These are phyloP conservation scores for Saturnispora saitoi DNA, from an alignment of 805 yeast species.

Conservation along the genomic window DNA sequence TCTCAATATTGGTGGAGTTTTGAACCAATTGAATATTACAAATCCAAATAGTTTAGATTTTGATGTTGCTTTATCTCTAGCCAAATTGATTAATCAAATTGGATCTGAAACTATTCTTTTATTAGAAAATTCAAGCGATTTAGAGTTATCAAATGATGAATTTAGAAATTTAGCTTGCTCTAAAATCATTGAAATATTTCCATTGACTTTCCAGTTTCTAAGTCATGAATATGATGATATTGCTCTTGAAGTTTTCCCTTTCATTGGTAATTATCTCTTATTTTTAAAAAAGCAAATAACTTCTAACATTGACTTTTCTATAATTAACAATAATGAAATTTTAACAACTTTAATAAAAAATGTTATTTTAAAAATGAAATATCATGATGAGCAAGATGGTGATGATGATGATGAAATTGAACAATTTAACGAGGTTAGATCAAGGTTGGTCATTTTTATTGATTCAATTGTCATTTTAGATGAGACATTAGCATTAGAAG, in stretches of 20 bases:
- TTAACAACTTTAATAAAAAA: slow-evolving; percentile 58
- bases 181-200: slow-evolving; percentile 57
- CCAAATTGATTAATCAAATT: slow-evolving; percentile 64
- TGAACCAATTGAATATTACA: slow-evolving; percentile 31
- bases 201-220: slow-evolving; percentile 61
- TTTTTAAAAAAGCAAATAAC: slow-evolving; percentile 51
- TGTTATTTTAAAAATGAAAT: slow-evolving; percentile 69
- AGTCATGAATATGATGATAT: slow-evolving; percentile 85
- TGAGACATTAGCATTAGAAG: slow-evolving; percentile 29
- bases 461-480: slow-evolving; percentile 58
- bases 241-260: slow-evolving; percentile 72
- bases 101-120: slow-evolving; percentile 70
- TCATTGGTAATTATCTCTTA: slow-evolving; percentile 64
- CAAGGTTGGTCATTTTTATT: slow-evolving; percentile 67
- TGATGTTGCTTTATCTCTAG: slow-evolving; percentile 63
- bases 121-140: slow-evolving; percentile 40
- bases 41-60: slow-evolving; percentile 41
- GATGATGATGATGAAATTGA: slow-evolving; percentile 67
- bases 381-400: slow-evolving; percentile 50
- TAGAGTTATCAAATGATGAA: slow-evolving; percentile 32
- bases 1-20: slow-evolving; percentile 54
- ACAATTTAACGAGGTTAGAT: slow-evolving; percentile 73
- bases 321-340: slow-evolving; percentile 35
- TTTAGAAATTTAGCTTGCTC: slow-evolving; percentile 30
- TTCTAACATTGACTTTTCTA: slow-evolving; percentile 25